These are phyloP conservation scores for Phialocephala sp. DNA, from an alignment of 2,329 filamentous ascomycete species.

Conservation along the genomic window DNA sequence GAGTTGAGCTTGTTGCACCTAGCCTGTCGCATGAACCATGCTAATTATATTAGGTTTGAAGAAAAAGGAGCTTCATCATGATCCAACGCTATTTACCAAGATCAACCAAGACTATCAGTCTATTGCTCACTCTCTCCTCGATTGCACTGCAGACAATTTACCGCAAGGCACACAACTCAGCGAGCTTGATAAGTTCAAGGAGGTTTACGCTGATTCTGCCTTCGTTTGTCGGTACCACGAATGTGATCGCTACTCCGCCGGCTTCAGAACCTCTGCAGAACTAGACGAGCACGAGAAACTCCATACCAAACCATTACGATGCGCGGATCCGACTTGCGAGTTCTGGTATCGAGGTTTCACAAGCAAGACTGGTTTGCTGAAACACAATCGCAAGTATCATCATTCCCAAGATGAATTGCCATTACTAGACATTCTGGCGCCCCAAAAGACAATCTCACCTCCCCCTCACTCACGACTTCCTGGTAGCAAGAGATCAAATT, in stretches of 20 bases:
- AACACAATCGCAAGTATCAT: conserved; percentile 26
- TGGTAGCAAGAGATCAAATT: too few relatives aligned
- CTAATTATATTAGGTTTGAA: conserved; percentile 16
- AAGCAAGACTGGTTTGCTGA: conserved; percentile 16
- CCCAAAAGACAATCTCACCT: conserved; percentile 11
- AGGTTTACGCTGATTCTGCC: conserved; percentile 20
- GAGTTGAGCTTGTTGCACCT: too few relatives aligned
- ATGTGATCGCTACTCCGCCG: conserved; percentile 21
- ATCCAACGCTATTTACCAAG: conserved; percentile 27
- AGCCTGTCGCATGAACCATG: too few relatives aligned
- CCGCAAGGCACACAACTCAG: conserved; percentile 3
- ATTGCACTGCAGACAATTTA: neutral
- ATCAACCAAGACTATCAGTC: conserved; percentile 22
- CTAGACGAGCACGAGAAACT: conserved; percentile 21
- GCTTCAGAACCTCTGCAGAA: conserved; percentile 16
- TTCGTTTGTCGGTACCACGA: conserved; percentile 26
- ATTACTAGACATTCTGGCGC: conserved; percentile 18
- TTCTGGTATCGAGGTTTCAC: conserved; percentile 20
- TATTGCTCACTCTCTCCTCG: conserved; percentile 17
- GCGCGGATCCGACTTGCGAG: conserved; percentile 19
- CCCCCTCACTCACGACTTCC: too few relatives aligned
- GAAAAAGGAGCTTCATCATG: conserved; percentile 15
- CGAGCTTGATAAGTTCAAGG: conserved; percentile 18
- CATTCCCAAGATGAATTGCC: conserved; percentile 19
- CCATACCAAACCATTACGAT: conserved; percentile 23